Conservation (phyloP, 495 filamentous ascomycete genomes). For the Penicillium angulare region DNA sequence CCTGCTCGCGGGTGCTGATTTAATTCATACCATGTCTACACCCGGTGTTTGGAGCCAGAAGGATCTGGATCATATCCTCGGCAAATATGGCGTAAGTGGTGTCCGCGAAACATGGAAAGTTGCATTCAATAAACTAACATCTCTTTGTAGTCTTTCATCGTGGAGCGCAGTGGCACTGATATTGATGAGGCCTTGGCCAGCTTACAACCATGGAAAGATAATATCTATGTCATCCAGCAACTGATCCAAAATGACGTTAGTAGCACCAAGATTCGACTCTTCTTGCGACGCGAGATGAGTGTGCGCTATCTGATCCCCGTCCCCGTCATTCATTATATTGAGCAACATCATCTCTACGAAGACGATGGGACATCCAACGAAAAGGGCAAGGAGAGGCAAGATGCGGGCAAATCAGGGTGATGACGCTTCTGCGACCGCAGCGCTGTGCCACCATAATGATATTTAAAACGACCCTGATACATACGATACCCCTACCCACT, state of each 20-base stretch:
- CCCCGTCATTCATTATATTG: slow-evolving; percentile 75
- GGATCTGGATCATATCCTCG: slow-evolving; percentile 86
- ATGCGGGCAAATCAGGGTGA: slow-evolving; percentile 22
- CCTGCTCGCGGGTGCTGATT: slow-evolving; percentile 76
- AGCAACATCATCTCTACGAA: slow-evolving; percentile 68
- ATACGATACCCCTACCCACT: slow-evolving; percentile 34
- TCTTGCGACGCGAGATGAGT: slow-evolving; percentile 78
- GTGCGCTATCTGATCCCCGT: slow-evolving; percentile 64
- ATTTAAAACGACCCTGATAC: slow-evolving; percentile 21
- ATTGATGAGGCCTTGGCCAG: slow-evolving; percentile 77
- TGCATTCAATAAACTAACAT: slow-evolving; percentile 1
- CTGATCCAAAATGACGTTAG: slow-evolving; percentile 88
- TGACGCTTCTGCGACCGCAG: no score
- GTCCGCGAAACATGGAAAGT: no score
- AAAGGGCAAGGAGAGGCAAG: slow-evolving; percentile 37
- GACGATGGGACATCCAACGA: slow-evolving; percentile 54
- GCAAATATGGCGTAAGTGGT: slow-evolving; percentile 65
- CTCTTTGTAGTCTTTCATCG: slow-evolving; percentile 65
- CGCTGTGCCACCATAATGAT: no score
- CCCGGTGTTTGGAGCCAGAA: slow-evolving; percentile 75
- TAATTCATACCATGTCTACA: slow-evolving; percentile 83
- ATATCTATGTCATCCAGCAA: slow-evolving; percentile 86
- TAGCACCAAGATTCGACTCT: slow-evolving; percentile 84
- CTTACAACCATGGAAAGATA: slow-evolving; percentile 69
- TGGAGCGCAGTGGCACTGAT: slow-evolving; percentile 87